Evolutionary conservation across 331 rosid genomes (phyloP).

Genomic region (Quercus phellos): DNA sequence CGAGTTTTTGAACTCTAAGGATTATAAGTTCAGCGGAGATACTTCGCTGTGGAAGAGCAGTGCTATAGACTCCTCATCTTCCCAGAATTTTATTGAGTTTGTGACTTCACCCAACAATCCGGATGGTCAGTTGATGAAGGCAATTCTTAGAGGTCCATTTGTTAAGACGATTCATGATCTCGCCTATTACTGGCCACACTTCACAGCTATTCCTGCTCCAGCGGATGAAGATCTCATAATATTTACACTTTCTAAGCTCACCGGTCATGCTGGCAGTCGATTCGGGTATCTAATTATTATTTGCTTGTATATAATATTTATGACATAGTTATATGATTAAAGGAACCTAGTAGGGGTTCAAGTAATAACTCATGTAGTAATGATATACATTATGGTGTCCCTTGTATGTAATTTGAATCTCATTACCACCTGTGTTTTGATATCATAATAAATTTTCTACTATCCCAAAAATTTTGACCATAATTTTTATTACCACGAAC

Average conservation of each 20-base stretch:
- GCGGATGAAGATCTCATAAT: constrained; percentile 48
- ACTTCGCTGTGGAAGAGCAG: constrained; percentile 24
- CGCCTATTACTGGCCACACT: constrained; percentile 64
- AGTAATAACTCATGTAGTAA: too few species aligned
- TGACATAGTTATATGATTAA: too few species aligned
- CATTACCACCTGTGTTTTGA: too few species aligned
- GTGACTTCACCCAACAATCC: constrained; percentile 71
- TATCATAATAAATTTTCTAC: too few species aligned
- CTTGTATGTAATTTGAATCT: too few species aligned
- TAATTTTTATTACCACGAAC: too few species aligned
- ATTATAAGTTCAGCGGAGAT: constrained; percentile 40
- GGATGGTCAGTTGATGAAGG: constrained; percentile 38
- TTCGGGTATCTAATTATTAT: constrained; percentile 30
- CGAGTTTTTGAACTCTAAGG: constrained; percentile 21
- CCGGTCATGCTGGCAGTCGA: constrained; percentile 57
- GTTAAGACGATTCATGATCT: constrained; percentile 34
- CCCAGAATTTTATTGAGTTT: constrained; percentile 34
- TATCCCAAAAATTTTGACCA: too few species aligned
- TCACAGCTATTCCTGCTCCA: constrained; percentile 49
- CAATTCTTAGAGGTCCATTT: constrained; percentile 26
- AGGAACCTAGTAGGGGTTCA: too few species aligned
- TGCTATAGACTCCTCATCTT: not conserved
- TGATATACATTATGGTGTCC: too few species aligned
- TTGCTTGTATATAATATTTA: not conserved
- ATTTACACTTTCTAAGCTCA: constrained; percentile 46